phyloP scores from a whole-genome alignment of 306 rosid genomes.

The Sicyos edulis region DNA sequence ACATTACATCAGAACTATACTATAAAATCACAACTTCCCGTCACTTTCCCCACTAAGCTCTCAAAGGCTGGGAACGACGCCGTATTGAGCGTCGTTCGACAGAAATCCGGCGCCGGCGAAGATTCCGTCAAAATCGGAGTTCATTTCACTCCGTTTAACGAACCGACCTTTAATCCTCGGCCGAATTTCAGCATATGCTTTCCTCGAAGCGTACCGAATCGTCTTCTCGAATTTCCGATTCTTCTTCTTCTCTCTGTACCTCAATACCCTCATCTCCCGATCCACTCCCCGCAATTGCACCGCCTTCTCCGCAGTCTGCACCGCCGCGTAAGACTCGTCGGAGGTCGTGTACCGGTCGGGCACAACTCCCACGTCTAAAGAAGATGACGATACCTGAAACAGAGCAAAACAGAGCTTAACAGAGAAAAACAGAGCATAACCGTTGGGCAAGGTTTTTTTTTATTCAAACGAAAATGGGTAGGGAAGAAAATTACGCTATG shows the following conservation, averaged over 20 bases:
- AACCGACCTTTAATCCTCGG: slow-evolving; percentile 84
- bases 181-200: slow-evolving; percentile 79
- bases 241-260: slow-evolving; percentile 86
- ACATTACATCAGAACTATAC: neutral
- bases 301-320: slow-evolving; percentile 38
- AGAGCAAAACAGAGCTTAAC: neutral
- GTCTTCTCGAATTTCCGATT: slow-evolving; percentile 74
- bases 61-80: slow-evolving; percentile 80
- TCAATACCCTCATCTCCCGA: slow-evolving; percentile 65
- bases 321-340: slow-evolving; percentile 44
- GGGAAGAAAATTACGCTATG: slow-evolving; percentile 53
- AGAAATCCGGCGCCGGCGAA: slow-evolving; percentile 25
- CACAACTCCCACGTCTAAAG: slow-evolving; percentile 76
- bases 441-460: neutral
- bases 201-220: slow-evolving; percentile 70
- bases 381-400: slow-evolving; percentile 66
- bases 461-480: neutral
- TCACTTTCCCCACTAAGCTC: neutral
- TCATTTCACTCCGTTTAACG: slow-evolving; percentile 54
- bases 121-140: slow-evolving; percentile 38
- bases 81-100: slow-evolving; percentile 48
- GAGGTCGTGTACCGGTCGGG: slow-evolving; percentile 57
- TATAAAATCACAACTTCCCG: neutral
- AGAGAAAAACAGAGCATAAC: neutral
- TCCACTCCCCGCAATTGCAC: slow-evolving; percentile 57